Evolutionary conservation across 2,329 filamentous ascomycete species (phyloP).

Genomic region (Phialocephala subalpina): DNA sequence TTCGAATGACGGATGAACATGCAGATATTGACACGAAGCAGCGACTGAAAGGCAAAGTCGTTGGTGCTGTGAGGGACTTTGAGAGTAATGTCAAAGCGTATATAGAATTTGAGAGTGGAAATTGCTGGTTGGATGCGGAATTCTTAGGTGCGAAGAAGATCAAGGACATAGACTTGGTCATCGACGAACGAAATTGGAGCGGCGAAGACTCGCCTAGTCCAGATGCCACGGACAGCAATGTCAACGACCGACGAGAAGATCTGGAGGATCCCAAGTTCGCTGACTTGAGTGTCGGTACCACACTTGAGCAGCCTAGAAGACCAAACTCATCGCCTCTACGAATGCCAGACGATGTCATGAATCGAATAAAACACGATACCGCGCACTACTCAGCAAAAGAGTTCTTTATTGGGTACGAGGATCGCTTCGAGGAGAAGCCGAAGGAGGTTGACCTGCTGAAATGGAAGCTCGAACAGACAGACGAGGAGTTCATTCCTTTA

Average conservation of each 20-base stretch:
- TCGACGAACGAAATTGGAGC: slow-evolving; percentile 24
- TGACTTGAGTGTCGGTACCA: neutral
- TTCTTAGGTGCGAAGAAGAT: slow-evolving; percentile 25
- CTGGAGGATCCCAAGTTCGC: neutral
- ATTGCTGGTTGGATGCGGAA: slow-evolving; percentile 22
- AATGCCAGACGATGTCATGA: slow-evolving; percentile 64
- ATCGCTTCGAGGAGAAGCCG: slow-evolving; percentile 65
- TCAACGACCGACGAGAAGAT: neutral
- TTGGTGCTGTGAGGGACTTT: slow-evolving; percentile 28
- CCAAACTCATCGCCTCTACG: slow-evolving; percentile 49
- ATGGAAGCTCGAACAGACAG: slow-evolving; percentile 69
- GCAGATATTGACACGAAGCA: slow-evolving; percentile 24
- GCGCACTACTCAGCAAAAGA: slow-evolving; percentile 56
- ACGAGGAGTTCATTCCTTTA: slow-evolving; percentile 72
- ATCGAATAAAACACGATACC: slow-evolving; percentile 67
- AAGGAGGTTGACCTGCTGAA: slow-evolving; percentile 49
- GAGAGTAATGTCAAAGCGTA: slow-evolving; percentile 21
- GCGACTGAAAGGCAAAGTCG: slow-evolving; percentile 25
- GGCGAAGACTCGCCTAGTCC: neutral
- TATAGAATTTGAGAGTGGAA: slow-evolving; percentile 23
- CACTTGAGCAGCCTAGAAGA: neutral
- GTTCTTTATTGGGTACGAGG: slow-evolving; percentile 67
- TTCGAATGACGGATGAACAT: slow-evolving; percentile 14
- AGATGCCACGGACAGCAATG: neutral
- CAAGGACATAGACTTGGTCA: slow-evolving; percentile 14